A percentile compares a stretch with the other conserved stretches of the same genome.
phyloP scores from a whole-genome alignment of 2,329 filamentous ascomycete species.

The Golovinomyces cichoracearum region DNA sequence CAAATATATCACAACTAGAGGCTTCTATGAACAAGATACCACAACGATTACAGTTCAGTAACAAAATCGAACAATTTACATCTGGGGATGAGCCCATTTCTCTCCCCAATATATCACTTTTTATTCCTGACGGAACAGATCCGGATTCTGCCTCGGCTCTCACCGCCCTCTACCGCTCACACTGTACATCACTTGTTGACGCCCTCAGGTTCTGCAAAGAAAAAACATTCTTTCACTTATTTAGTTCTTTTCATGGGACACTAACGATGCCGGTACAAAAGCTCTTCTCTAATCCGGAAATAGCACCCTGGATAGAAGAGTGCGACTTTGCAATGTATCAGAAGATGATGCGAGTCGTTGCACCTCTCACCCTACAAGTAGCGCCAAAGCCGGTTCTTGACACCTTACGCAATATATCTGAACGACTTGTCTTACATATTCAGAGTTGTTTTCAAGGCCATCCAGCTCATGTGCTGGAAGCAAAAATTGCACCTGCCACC shows the following conservation, averaged over 20 bases:
- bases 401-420: conserved; percentile 65
- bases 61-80: conserved; percentile 27
- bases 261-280: conserved; percentile 93
- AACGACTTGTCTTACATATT: conserved; percentile 56
- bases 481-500: conserved; percentile 68
- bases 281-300: conserved; percentile 51
- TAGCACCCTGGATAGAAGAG: conserved; percentile 83
- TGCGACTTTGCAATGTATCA: conserved; percentile 93
- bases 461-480: conserved; percentile 59
- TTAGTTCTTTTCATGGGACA: conserved; percentile 84
- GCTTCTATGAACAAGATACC: conserved; percentile 30
- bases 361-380: conserved; percentile 69
- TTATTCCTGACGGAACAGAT: conserved; percentile 60
- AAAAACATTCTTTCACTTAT: conserved; percentile 86
- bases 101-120: conserved; percentile 66
- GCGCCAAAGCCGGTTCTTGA: conserved; percentile 70
- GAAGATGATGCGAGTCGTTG: conserved; percentile 81
- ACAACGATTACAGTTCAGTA: conserved; percentile 33
- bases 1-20: conserved; percentile 31
- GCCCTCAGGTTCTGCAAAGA: conserved; percentile 90
- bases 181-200: conserved; percentile 86
- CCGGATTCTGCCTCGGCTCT: conserved; percentile 65
- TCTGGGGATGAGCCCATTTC: conserved; percentile 44
- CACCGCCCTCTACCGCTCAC: conserved; percentile 68
- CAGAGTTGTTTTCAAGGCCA: conserved; percentile 63